Evolutionary conservation across 176 grass and related monocot species (phyloP), one percentile per base, ranked within the genome.

Genomic region (Oryza rufipogon): DNA sequence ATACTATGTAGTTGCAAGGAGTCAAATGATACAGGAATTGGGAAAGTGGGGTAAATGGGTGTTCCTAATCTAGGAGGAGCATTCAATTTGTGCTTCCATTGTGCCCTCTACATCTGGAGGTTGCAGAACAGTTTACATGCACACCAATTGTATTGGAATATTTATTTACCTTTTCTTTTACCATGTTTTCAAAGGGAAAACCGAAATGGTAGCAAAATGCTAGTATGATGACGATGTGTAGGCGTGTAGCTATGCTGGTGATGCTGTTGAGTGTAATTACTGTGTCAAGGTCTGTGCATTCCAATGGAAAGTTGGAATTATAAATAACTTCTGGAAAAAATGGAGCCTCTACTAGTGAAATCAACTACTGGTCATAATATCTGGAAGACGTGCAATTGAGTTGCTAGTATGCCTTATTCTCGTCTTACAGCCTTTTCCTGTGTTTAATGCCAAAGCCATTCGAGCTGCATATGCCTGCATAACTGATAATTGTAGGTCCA

Each of bases 1-100:
- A 65, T 64, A 36, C 81, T n/a, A 34, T 74, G 54, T 64, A 73
- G 39, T 73, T 74, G 56, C 46, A 83, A 48, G 54, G 48, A 65
- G 70, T 65, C 60, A 60, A 22, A 20, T 51, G 72, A 45, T 14
- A 33, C 41, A 64, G 25, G 28, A 74, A 64, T 83, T 64, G 47
- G 38, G 70, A 19, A 83, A 74, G 52, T 16, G 30, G 15, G 28
- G 16, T 26, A 63, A 22, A 63, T 82, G 9, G 51, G 49, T n/a
- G 36, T 60, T 71, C 20, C 30, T 52, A 80, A 32, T 51, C 45
- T 54, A 19, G 30, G 48, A 56, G 22, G 38, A 33, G 14, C 65
- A 10, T 44, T 44, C 9, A 44, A 44, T 44, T 44, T 44, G 42
- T 44, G 42, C 42, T 44, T 44, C 42, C 9, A 44, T 44, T 44